phyloP scores from a whole-genome alignment of 805 yeast species.

The Saccharomycodes ludwigii region DNA sequence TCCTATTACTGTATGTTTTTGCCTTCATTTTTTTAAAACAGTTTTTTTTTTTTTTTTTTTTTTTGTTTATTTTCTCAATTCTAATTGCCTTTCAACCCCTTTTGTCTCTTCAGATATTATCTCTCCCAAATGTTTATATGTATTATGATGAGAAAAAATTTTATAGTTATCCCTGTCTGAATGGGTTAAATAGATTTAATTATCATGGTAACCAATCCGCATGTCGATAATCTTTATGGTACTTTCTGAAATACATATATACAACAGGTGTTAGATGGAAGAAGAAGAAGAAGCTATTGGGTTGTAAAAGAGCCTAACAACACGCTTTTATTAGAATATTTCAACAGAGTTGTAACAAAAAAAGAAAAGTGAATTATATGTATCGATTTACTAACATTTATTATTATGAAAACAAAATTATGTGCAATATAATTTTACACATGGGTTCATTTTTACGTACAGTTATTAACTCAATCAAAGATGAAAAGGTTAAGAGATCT shows the following conservation, averaged over 20 bases:
- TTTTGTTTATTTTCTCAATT: neutral
- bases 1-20: slow-evolving; percentile 31
- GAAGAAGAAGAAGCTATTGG: neutral
- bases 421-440: no score
- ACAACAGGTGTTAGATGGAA: no score
- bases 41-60: neutral
- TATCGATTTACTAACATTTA: slow-evolving; percentile 9
- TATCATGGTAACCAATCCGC: slow-evolving; percentile 18
- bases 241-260: no score
- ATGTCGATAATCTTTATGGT: slow-evolving; percentile 22
- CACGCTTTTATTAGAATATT: no score
- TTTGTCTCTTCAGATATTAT: neutral
- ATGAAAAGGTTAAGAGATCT: slow-evolving; percentile 22
- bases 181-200: slow-evolving; percentile 22
- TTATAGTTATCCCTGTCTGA: slow-evolving; percentile 30
- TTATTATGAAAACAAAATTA: no score
- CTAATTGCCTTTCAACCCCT: neutral
- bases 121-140: no score
- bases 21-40: neutral
- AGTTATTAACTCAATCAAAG: slow-evolving; percentile 24
- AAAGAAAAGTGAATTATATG: no score
- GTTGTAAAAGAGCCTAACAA: neutral
- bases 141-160: slow-evolving; percentile 24
- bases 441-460: no score
- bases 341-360: no score